These are phyloP conservation scores for Nigrospora sphaerica DNA, from an alignment of 2,329 filamentous ascomycete genomes.

Conservation along the genomic window DNA sequence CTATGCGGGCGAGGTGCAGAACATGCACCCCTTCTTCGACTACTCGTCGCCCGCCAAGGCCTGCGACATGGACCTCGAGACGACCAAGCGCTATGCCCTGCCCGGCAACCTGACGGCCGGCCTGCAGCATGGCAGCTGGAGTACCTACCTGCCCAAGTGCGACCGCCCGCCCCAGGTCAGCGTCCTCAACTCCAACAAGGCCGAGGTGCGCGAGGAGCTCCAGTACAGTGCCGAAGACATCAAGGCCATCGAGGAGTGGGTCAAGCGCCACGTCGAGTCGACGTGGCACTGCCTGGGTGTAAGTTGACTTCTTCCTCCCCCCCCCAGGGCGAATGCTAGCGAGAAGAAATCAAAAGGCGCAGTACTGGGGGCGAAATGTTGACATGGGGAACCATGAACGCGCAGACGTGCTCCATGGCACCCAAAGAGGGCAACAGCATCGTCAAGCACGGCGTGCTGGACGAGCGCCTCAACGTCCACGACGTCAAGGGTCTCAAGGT, in stretches of 20 bases:
- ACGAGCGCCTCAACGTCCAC: slow-evolving; percentile 71
- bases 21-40: slow-evolving; percentile 65
- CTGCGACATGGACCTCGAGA: slow-evolving; percentile 66
- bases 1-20: slow-evolving; percentile 66
- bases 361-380: neutral
- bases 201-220: slow-evolving; percentile 54
- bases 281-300: slow-evolving; percentile 61
- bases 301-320: slow-evolving; percentile 13
- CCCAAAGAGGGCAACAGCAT: slow-evolving; percentile 71
- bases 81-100: slow-evolving; percentile 69
- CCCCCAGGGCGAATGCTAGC: too few species aligned
- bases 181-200: slow-evolving; percentile 56
- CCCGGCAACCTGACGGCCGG: slow-evolving; percentile 64
- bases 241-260: slow-evolving; percentile 60
- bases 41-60: slow-evolving; percentile 64
- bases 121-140: slow-evolving; percentile 70
- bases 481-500: slow-evolving; percentile 73
- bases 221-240: slow-evolving; percentile 59
- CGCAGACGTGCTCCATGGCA: slow-evolving; percentile 66
- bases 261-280: slow-evolving; percentile 67
- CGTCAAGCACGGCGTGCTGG: slow-evolving; percentile 71
- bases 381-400: neutral
- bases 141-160: slow-evolving; percentile 45
- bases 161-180: slow-evolving; percentile 39
- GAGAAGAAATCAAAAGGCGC: neutral